Base-by-base conservation (phyloP, 352 stramenopile genomes). In the Phytopythium chamaehyphon region DNA sequence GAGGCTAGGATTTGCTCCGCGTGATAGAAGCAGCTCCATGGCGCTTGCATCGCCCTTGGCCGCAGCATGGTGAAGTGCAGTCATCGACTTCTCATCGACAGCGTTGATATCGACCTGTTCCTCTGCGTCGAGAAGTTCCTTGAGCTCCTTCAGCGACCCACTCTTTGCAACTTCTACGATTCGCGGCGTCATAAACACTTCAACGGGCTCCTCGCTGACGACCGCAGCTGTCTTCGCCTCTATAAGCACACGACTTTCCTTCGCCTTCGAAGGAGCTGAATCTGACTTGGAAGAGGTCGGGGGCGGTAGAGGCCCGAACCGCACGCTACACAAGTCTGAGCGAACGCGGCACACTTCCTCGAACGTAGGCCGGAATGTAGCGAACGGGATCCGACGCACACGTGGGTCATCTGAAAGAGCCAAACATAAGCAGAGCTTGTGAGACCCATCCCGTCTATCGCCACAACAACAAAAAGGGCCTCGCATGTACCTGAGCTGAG, bases 331-430 rank as follows among this genome's bases (percentile, higher is more conserved):
- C 4, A 91, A 66, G 26, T 90, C 83, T 0, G 75, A 75, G 14
- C 78, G 78, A 11, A 93, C 81, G 42, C 83, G 73, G 31, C 81
- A 90, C 6, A 92, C 67, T 51, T 96, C 86, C 50, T 94, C 79
- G 33, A 94, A 92, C 18, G 85, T 95, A n/a, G 86, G 86, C 15
- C 82, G 70, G 47, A 86, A 86, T 7, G 83, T 95, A 52, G 75
- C 76, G 56, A 96, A 94, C 7, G 86, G 86, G 36, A 96, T 87
- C 24, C 78, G 72, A 3, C 80, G 83, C 23, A 96, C 39, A 0
- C 85, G 75, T 40, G 73, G 54, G 54, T 95, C 83, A 31, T 75
- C 68, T 63, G 35, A 24, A 44, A 37, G 23, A 51, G 51, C 19
- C 19, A 55, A 44, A 33, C 9, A 33, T 49, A n/a, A n/a, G n/a